Evolutionary conservation across 768 basidiomycete species (phyloP).

Genomic region (Hortiboletus campestris): DNA sequence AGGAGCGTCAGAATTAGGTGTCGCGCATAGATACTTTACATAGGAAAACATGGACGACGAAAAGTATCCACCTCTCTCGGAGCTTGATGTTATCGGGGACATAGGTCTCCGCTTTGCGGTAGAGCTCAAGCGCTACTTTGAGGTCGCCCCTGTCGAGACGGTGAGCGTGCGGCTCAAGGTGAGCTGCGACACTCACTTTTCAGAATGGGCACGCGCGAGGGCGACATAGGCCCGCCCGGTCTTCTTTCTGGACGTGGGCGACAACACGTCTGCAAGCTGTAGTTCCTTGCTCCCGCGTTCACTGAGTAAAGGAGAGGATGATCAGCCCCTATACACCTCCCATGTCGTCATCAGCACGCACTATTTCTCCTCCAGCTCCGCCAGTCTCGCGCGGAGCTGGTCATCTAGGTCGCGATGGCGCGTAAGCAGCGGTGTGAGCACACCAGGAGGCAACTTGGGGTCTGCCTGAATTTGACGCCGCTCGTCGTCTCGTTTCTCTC

Average conservation of each 20-base stretch:
- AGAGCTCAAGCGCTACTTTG: slow-evolving; percentile 76
- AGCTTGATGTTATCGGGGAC: slow-evolving; percentile 86
- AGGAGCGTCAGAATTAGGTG: slow-evolving; percentile 41
- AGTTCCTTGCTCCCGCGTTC: slow-evolving; percentile 62
- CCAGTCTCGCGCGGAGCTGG: slow-evolving; percentile 59
- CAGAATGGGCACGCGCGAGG: slow-evolving; percentile 75
- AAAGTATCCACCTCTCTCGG: slow-evolving; percentile 84
- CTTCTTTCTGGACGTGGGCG: slow-evolving; percentile 76
- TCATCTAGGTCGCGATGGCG: slow-evolving; percentile 68
- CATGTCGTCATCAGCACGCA: slow-evolving; percentile 37
- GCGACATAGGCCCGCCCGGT: slow-evolving; percentile 83
- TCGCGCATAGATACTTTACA: slow-evolving; percentile 45
- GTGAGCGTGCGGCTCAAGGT: background rate
- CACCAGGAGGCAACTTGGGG: slow-evolving; percentile 31
- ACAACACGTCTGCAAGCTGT: slow-evolving; percentile 60
- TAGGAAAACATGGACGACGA: slow-evolving; percentile 63
- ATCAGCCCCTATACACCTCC: slow-evolving; percentile 13
- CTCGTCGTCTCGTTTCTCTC: slow-evolving; percentile 15
- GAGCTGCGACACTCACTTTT: slow-evolving; percentile 54
- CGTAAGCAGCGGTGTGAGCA: slow-evolving; percentile 61
- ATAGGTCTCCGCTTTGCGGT: slow-evolving; percentile 77
- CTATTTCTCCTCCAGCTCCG: slow-evolving; percentile 74
- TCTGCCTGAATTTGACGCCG: slow-evolving; percentile 6
- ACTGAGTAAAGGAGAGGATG: slow-evolving; percentile 31
- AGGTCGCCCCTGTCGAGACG: slow-evolving; percentile 60